phyloP scores from a whole-genome alignment of 108 stramenopile species.

The Nitzschia sp. region DNA sequence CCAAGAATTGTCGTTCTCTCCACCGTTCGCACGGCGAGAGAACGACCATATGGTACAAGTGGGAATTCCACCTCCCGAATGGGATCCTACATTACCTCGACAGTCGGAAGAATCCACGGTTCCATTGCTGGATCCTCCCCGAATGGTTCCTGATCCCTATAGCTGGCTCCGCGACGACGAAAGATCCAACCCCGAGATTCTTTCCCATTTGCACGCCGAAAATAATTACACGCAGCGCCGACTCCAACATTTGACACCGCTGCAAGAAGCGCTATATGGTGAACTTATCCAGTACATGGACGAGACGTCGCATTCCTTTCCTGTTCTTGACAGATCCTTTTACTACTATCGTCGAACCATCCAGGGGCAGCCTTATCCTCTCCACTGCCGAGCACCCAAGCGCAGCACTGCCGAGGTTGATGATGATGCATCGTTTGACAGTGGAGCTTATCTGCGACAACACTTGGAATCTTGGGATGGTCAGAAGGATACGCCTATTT shows the following conservation, averaged over 20 bases:
- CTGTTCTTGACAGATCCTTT: slow-evolving; percentile 44
- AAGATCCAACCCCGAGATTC: slow-evolving; percentile 58
- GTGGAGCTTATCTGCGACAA: background rate
- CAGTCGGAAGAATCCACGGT: slow-evolving; percentile 50
- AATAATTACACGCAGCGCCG: slow-evolving; percentile 60
- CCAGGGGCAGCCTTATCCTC: slow-evolving; percentile 75
- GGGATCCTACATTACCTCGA: slow-evolving; percentile 38
- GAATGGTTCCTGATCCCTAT: slow-evolving; percentile 60
- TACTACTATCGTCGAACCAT: slow-evolving; percentile 83
- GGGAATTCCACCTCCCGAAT: slow-evolving; percentile 33
- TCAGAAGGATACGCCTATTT: slow-evolving; percentile 35
- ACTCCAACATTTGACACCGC: slow-evolving; percentile 51
- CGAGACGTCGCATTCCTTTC: slow-evolving; percentile 74
- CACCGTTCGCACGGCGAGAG: slow-evolving; percentile 62
- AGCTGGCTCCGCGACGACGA: slow-evolving; percentile 86
- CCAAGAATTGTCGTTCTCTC: too few relatives aligned
- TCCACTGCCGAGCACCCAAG: slow-evolving; percentile 78
- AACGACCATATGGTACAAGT: slow-evolving; percentile 51
- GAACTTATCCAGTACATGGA: slow-evolving; percentile 58
- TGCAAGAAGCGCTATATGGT: slow-evolving; percentile 54
- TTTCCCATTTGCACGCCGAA: slow-evolving; percentile 70
- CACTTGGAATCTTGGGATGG: slow-evolving; percentile 50
- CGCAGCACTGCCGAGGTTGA: too few relatives aligned
- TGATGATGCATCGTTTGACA: slow-evolving; percentile 15
- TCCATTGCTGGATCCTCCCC: slow-evolving; percentile 64